Conservation (phyloP, 495 filamentous ascomycete species). For the Tricharina praecox region DNA sequence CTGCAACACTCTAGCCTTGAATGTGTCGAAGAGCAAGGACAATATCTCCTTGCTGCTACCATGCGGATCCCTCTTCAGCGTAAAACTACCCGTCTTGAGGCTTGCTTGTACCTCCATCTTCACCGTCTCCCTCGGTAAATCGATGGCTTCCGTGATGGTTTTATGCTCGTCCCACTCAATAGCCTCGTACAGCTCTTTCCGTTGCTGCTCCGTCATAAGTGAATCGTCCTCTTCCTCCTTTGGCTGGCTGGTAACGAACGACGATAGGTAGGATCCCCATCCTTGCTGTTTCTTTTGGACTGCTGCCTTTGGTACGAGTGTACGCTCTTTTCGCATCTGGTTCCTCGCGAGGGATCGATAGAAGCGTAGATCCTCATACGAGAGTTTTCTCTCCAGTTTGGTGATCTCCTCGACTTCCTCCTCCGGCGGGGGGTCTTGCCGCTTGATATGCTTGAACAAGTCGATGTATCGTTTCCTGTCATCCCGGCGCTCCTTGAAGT, state of each 20-base stretch:
- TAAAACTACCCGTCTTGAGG: constrained; percentile 84
- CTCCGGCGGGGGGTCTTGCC: constrained; percentile 51
- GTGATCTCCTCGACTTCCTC: constrained; percentile 56
- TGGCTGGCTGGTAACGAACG: constrained; percentile 49
- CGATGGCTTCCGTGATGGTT: constrained; percentile 65
- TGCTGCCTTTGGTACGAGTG: constrained; percentile 45
- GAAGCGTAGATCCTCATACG: constrained; percentile 91
- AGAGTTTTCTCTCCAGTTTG: constrained; percentile 67
- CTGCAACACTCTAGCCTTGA: constrained; percentile 72
- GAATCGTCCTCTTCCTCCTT: constrained; percentile 38
- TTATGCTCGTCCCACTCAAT: constrained; percentile 99
- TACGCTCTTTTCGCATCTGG: constrained; percentile 84
- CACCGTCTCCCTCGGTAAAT: constrained; percentile 73
- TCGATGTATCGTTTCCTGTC: constrained; percentile 78
- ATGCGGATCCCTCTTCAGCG: constrained; percentile 74
- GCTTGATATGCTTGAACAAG: constrained; percentile 84
- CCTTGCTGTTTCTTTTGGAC: constrained; percentile 45
- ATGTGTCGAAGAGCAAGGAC: constrained; percentile 81
- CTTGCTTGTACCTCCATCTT: constrained; percentile 83
- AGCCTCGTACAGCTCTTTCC: constrained; percentile 88
- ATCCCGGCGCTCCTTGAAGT: constrained; percentile 79
- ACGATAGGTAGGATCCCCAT: constrained; percentile 41
- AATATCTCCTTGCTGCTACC: constrained; percentile 61
- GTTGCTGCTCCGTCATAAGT: constrained; percentile 82
- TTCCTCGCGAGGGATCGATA: constrained; percentile 90